Base-by-base conservation (phyloP, 495 filamentous ascomycete species). In the Daldinia caldariorum region DNA sequence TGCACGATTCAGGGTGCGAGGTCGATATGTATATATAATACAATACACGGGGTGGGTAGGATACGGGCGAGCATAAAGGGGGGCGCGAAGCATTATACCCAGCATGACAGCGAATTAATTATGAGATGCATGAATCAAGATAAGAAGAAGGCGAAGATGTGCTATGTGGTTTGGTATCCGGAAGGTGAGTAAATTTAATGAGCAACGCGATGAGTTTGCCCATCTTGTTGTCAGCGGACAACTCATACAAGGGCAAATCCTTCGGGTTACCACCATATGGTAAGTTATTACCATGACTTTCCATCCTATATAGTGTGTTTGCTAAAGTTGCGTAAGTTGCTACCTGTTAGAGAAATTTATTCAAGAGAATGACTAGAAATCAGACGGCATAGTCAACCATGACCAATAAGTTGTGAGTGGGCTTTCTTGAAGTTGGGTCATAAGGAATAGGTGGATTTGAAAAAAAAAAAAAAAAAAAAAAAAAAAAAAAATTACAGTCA, bases 271-370 rank as follows among this genome's bases (percentile, higher is more conserved):
- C 31, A 34, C 29, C 41, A 12, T 41, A 37, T 49, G 5, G 38
- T 29, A 20, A 16, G 9, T 26, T 26, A 3, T 26, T 35, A 35
- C 34, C 7, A 29, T 50, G 9, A 4, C 12, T 31, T 29, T 26
- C 58, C 50, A 22, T 57, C 49, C 2, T 32, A 47, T 39, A 14
- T 49, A 51, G 6, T 7, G 16, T 62, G 65, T 50, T 67, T 67
- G 65, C 50, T 51, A 32, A 43, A 26, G 31, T 34, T 55, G 49
- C 6, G 13, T 13, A 14, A 47, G 57, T n/a, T 38, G 31, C 10
- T 26, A 26, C 3, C 10, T n/a, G n/a, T n/a, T 22, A 41, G 6
- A 29, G 26, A 18, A 66, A 4, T 9, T 47, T 37, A 49, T 31
- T 43, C 0, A 13, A 14, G 16, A 41, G 16, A 2, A 66, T 47